Percentiles rank a stretch among this genome's conserved stretches.
Conservation (phyloP, 345 rosid species). For the Arabis hirsuta region DNA sequence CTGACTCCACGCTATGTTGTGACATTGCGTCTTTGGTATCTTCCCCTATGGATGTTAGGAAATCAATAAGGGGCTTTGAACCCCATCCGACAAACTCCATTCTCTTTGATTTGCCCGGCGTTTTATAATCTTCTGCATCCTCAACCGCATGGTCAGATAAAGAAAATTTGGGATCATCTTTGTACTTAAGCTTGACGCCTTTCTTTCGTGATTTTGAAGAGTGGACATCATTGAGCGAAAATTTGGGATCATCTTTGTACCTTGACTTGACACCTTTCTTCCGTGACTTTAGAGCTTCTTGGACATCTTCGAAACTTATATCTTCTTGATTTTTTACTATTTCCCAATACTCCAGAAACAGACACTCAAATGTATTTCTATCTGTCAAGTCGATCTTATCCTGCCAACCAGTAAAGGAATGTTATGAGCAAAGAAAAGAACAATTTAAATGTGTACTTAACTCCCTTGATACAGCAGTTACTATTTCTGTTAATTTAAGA, state of each 20-base stretch:
- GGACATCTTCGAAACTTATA: constrained; percentile 50
- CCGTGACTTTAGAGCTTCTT: constrained; percentile 27
- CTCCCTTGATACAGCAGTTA: background rate
- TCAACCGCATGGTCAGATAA: constrained; percentile 35
- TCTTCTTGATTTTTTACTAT: constrained; percentile 48
- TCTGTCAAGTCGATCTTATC: constrained; percentile 44
- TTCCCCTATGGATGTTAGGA: constrained; percentile 54
- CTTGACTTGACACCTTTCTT: constrained; percentile 28
- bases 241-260: constrained; percentile 17
- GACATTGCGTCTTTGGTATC: constrained; percentile 48
- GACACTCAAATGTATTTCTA: constrained; percentile 47
- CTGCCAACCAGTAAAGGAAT: constrained; percentile 32
- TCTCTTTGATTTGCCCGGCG: constrained; percentile 27
- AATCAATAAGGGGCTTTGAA: constrained; percentile 56
- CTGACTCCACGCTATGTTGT: constrained; percentile 43
- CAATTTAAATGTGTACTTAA: background rate
- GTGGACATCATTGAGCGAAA: constrained; percentile 42
- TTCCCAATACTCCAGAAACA: constrained; percentile 57
- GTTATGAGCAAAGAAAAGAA: constrained; percentile 5
- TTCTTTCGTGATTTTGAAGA: constrained; percentile 40
- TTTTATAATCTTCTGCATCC: constrained; percentile 16
- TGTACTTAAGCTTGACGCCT: constrained; percentile 17
- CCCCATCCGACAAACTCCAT: constrained; percentile 54
- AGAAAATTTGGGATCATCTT: constrained; percentile 26
- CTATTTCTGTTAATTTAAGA: background rate